A percentile compares a stretch with the other conserved stretches of the same genome.
phyloP scores from a whole-genome alignment of 495 filamentous ascomycete genomes.

The Podospora pseudopauciseta region DNA sequence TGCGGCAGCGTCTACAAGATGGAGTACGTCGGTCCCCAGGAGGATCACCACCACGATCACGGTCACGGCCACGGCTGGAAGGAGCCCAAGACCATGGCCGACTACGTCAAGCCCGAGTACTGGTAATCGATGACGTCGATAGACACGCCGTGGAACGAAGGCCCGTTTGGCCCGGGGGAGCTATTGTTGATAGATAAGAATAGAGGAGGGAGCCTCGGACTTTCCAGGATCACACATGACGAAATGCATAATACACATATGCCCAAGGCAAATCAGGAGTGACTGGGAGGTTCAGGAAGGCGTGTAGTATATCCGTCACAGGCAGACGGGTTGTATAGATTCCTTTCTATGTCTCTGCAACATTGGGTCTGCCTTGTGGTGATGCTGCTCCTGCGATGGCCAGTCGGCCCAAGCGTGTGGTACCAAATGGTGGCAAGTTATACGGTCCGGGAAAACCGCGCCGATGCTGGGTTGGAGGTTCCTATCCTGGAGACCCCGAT shows the following conservation, averaged over 20 bases:
- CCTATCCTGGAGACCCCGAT: not conserved
- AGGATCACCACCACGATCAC: slow-evolving; percentile 58
- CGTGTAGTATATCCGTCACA: slow-evolving; percentile 21
- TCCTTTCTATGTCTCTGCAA: slow-evolving; percentile 15
- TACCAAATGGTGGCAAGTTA: too few species aligned
- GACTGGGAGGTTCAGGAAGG: not conserved
- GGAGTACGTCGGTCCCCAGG: slow-evolving; percentile 84
- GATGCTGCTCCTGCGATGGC: not conserved
- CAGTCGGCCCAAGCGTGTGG: not conserved
- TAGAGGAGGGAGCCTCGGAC: not conserved
- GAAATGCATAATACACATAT: not conserved
- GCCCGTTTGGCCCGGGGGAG: slow-evolving; percentile 20
- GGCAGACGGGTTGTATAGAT: slow-evolving; percentile 25
- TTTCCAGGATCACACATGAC: slow-evolving; percentile 3
- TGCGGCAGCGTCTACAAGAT: slow-evolving; percentile 95
- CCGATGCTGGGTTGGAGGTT: not conserved
- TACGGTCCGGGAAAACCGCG: too few species aligned
- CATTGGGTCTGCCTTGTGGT: not conserved
- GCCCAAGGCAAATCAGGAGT: not conserved
- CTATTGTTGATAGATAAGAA: slow-evolving; percentile 4
- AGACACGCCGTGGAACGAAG: not conserved
- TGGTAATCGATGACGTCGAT: slow-evolving; percentile 49
- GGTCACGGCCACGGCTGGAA: slow-evolving; percentile 56
- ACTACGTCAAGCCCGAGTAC: slow-evolving; percentile 92
- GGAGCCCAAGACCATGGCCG: slow-evolving; percentile 88